Conservation (phyloP, 495 filamentous ascomycete genomes). For the Xylaria curta region DNA sequence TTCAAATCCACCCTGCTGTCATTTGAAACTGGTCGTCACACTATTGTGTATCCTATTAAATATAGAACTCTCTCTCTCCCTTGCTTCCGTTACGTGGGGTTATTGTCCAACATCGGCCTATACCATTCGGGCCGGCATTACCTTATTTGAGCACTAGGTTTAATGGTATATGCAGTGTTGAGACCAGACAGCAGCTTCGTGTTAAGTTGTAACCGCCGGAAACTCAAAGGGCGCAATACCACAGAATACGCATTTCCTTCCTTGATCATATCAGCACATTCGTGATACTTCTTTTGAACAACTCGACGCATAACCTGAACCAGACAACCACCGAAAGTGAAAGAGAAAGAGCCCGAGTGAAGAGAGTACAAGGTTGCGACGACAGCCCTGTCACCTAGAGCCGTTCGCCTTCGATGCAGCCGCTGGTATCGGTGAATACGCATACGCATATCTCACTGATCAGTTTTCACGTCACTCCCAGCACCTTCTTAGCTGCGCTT, state of each 20-base stretch:
- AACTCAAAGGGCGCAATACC: slow-evolving; percentile 14
- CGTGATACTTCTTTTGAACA: background rate
- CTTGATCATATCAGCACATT: slow-evolving; percentile 12
- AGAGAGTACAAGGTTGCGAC: slow-evolving; percentile 6
- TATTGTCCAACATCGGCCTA: background rate
- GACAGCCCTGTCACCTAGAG: slow-evolving; percentile 1
- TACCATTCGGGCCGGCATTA: slow-evolving; percentile 9
- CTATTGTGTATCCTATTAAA: background rate
- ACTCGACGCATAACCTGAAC: background rate
- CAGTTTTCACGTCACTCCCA: slow-evolving; percentile 59
- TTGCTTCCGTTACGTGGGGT: background rate
- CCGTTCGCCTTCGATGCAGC: slow-evolving; percentile 46
- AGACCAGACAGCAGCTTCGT: background rate
- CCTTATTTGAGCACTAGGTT: slow-evolving; percentile 8
- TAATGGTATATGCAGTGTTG: slow-evolving; percentile 11
- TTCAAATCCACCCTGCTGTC: slow-evolving; percentile 8
- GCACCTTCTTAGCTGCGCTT: slow-evolving; percentile 57
- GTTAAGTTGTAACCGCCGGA: slow-evolving; percentile 4
- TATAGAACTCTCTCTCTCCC: background rate
- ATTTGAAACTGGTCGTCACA: slow-evolving; percentile 22
- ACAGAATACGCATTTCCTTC: slow-evolving; percentile 20
- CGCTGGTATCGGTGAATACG: slow-evolving; percentile 60
- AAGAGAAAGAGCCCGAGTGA: background rate
- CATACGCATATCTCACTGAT: slow-evolving; percentile 57
- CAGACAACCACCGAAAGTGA: background rate